Percentiles rank a stretch among this genome's conserved stretches.
phyloP scores from a whole-genome alignment of 495 filamentous ascomycete species.

The Copromyces sp. region DNA sequence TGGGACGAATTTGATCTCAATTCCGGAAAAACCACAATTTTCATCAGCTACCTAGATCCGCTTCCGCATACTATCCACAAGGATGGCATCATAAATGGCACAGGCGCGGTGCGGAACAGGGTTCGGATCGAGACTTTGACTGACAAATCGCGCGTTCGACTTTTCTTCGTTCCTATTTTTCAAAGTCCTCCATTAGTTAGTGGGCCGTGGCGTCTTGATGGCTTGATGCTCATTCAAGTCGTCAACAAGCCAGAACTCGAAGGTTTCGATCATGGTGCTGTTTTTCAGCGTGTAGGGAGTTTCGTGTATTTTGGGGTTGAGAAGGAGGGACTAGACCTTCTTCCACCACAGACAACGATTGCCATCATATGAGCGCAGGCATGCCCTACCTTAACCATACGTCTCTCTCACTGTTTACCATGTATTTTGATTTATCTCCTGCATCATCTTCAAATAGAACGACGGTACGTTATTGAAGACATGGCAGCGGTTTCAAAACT shows the following conservation, averaged over 20 bases:
- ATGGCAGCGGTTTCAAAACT: too few relatives aligned
- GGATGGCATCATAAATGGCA: background rate
- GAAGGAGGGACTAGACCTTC: background rate
- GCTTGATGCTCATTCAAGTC: background rate
- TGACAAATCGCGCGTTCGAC: background rate
- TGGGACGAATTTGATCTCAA: background rate
- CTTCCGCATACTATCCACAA: background rate
- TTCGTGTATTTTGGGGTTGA: background rate
- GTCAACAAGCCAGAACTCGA: background rate
- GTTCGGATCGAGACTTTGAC: background rate
- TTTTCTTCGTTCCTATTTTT: background rate
- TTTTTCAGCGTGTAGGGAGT: background rate
- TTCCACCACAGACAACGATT: background rate
- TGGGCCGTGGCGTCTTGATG: background rate
- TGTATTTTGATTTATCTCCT: too few relatives aligned
- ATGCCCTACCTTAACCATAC: too few relatives aligned
- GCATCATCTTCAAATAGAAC: too few relatives aligned
- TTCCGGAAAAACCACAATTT: background rate
- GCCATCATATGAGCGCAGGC: background rate
- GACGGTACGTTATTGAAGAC: too few relatives aligned
- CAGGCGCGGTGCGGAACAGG: background rate
- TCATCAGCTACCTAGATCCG: background rate
- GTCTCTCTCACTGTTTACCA: too few relatives aligned
- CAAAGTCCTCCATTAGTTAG: too few relatives aligned
- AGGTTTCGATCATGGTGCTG: background rate